Conservation (phyloP, 2,329 filamentous ascomycete genomes). For the Colletotrichum filicis region DNA sequence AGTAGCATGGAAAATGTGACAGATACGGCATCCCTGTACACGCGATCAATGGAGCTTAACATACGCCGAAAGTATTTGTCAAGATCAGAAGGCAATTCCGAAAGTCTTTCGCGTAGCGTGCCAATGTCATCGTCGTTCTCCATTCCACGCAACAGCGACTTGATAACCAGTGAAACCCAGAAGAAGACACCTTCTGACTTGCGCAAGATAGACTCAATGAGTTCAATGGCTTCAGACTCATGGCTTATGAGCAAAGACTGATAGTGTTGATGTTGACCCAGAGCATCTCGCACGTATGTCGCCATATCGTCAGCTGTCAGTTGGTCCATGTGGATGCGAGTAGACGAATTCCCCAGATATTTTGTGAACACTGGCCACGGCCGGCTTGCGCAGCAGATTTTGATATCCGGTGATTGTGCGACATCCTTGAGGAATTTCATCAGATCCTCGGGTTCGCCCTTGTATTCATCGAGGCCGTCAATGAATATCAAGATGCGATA, state of each 20-base stretch:
- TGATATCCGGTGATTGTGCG: slow-evolving; percentile 39
- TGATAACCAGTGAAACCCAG: slow-evolving; percentile 42
- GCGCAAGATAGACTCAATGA: slow-evolving; percentile 37
- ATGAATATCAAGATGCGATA: slow-evolving; percentile 39
- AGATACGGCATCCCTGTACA: neutral
- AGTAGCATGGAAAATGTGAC: neutral
- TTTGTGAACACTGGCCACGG: slow-evolving; percentile 43
- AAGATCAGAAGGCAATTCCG: slow-evolving; percentile 33
- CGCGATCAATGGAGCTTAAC: slow-evolving; percentile 21
- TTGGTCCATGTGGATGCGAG: slow-evolving; percentile 38
- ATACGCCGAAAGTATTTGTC: slow-evolving; percentile 32
- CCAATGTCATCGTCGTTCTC: slow-evolving; percentile 8
- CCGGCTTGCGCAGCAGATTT: slow-evolving; percentile 47
- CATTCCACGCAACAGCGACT: slow-evolving; percentile 34
- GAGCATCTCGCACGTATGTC: slow-evolving; percentile 30
- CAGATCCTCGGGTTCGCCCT: slow-evolving; percentile 42
- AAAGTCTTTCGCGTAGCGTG: slow-evolving; percentile 14
- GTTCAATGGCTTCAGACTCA: slow-evolving; percentile 12
- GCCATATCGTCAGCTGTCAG: slow-evolving; percentile 43
- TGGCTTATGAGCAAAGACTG: neutral
- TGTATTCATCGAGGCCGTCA: slow-evolving; percentile 48
- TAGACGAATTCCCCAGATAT: slow-evolving; percentile 38
- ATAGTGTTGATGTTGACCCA: neutral
- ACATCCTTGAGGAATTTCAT: slow-evolving; percentile 40
- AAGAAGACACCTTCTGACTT: slow-evolving; percentile 47